phyloP scores from a whole-genome alignment of 1,284 basidiomycete genomes.

The Porogramme epimiltina region DNA sequence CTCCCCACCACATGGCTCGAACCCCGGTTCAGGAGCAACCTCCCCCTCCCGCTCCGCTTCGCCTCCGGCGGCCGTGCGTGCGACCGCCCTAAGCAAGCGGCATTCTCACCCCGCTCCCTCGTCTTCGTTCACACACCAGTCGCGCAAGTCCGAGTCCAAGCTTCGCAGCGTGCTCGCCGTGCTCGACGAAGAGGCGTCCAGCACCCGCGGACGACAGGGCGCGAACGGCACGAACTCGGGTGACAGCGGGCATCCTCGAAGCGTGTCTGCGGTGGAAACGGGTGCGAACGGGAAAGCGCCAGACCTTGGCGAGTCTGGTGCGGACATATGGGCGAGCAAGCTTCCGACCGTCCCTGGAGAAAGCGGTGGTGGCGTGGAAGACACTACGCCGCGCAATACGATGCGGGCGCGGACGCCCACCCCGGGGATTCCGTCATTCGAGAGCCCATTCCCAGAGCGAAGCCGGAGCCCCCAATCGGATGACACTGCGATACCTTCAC shows the following conservation, averaged over 20 bases:
- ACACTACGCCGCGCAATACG: slow-evolving; percentile 52
- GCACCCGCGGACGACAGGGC: too few species aligned
- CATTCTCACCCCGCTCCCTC: slow-evolving; percentile 50
- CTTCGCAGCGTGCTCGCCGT: slow-evolving; percentile 64
- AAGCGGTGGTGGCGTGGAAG: slow-evolving; percentile 35
- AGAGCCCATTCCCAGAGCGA: slow-evolving; percentile 27
- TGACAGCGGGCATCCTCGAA: too few species aligned
- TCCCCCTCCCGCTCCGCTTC: slow-evolving; percentile 41
- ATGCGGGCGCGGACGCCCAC: slow-evolving; percentile 36
- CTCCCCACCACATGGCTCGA: slow-evolving; percentile 32
- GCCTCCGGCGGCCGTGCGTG: slow-evolving; percentile 36
- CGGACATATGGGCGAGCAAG: slow-evolving; percentile 12
- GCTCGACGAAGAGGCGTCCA: slow-evolving; percentile 54
- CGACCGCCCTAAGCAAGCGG: slow-evolving; percentile 42
- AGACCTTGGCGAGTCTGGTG: slow-evolving; percentile 36
- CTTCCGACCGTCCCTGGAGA: neutral
- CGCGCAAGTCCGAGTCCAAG: slow-evolving; percentile 67
- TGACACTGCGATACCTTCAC: slow-evolving; percentile 23
- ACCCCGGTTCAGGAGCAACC: slow-evolving; percentile 28
- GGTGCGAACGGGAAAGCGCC: slow-evolving; percentile 17
- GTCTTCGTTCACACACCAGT: slow-evolving; percentile 35
- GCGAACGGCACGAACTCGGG: too few species aligned
- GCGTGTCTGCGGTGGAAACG: too few species aligned
- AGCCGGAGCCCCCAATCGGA: slow-evolving; percentile 21
- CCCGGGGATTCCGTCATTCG: slow-evolving; percentile 27